Base-by-base conservation (phyloP, 306 rosid species). In the Casuarina glauca region DNA sequence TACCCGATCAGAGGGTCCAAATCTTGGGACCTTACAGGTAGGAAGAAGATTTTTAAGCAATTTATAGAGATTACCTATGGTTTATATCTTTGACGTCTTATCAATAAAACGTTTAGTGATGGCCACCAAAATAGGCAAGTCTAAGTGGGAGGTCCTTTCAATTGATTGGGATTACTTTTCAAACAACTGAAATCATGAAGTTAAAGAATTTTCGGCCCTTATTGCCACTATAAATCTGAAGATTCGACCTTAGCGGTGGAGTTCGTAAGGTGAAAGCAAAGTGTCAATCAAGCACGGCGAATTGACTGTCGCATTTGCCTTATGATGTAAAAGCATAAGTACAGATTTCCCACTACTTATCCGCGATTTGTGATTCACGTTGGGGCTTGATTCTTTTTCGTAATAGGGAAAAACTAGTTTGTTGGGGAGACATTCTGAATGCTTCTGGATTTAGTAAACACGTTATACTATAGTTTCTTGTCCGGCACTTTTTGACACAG, bases 41-140 rank as follows among this genome's bases (percentile, higher is more conserved):
- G 58, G 73, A 50, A 44, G 76, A 70, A 70, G 71, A 69, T 45
- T 69, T 6, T 72, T 11, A 35, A 76, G 70, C 19, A 15, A 69
- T 77, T 81, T 85, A 87, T 80, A 87, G 86, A 91, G 87, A 72
- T 17, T 42, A 4, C 68, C 53, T 66, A 60, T 64, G 75, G 82
- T 73, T 67, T 44, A 1, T 63, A 2, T 13, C 13, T 0, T 43
- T 4, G 42, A 26, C 17, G 16, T 9, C 32, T 39, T 20, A 70
- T 58, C 82, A 80, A 75, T 67, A 44, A 74, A 71, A 80, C 32
- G 78, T 67, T 62, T 76, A 78, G 79, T 77, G 82, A 76, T 83
- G 86, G 82, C 85, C 88, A 86, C 88, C 83, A 74, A 76, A 77
- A 55, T 79, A 50, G 82, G 79, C 82, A 82, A 83, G 45, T 55